Percentiles rank a stretch among this genome's conserved stretches.
These are phyloP conservation scores for Lasiosphaeriaceae sp. DNA, from an alignment of 495 filamentous ascomycete genomes.

Conservation along the genomic window DNA sequence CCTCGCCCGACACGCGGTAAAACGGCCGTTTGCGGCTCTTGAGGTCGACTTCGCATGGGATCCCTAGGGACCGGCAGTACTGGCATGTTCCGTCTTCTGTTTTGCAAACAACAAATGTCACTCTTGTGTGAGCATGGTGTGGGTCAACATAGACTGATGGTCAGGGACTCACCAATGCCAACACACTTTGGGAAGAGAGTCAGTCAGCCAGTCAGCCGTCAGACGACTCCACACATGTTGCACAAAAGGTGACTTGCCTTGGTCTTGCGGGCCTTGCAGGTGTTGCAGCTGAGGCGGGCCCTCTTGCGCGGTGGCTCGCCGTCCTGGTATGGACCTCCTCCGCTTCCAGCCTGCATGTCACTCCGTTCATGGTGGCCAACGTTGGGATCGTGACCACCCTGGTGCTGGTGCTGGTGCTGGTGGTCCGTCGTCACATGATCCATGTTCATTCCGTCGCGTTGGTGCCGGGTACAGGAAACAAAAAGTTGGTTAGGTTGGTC, in stretches of 20 bases:
- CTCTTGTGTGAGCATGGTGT: neutral
- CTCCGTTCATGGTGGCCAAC: too few relatives aligned
- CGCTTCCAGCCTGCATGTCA: neutral
- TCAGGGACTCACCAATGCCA: neutral
- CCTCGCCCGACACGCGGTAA: constrained; percentile 9
- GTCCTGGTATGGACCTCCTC: neutral
- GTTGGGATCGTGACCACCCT: too few relatives aligned
- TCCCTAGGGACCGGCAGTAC: neutral
- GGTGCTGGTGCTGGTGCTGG: neutral
- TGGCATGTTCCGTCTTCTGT: constrained; percentile 7
- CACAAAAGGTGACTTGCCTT: neutral
- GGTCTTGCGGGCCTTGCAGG: constrained; percentile 9
- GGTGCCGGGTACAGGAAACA: too few relatives aligned
- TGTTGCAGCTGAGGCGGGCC: constrained; percentile 5
- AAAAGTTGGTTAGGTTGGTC: too few relatives aligned
- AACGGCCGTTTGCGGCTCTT: constrained; percentile 5
- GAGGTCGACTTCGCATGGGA: constrained; percentile 5
- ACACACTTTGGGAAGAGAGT: neutral
- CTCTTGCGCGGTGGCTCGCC: constrained; percentile 7
- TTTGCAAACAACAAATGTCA: neutral
- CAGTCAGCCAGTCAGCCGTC: too few relatives aligned
- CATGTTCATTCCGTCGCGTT: neutral
- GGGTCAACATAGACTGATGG: neutral
- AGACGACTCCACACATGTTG: too few relatives aligned
- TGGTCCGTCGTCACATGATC: neutral